phyloP scores from a whole-genome alignment of 2,329 filamentous ascomycete species.

The Aspergillus luchuensis region DNA sequence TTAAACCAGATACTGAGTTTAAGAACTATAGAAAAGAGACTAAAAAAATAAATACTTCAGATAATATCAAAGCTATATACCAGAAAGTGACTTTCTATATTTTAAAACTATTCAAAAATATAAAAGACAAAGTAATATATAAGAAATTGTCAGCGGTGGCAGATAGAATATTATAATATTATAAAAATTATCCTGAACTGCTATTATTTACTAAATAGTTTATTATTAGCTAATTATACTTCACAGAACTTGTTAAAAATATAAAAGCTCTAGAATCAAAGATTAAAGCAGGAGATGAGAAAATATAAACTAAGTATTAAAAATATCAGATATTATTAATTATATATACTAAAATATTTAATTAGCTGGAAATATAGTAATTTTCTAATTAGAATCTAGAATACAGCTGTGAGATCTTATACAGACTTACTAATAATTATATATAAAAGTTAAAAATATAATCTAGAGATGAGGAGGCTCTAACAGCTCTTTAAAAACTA shows the following conservation, averaged over 20 bases:
- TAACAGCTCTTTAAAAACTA: background rate
- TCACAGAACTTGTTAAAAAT: background rate
- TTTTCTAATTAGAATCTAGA: background rate
- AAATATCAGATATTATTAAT: background rate
- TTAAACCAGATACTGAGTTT: too few species aligned
- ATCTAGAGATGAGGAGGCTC: background rate
- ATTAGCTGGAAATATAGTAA: background rate
- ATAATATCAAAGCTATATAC: background rate
- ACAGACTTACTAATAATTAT: background rate
- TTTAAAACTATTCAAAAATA: background rate
- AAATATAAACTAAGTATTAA: background rate
- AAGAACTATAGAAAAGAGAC: background rate
- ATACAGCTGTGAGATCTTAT: background rate
- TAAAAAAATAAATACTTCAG: background rate
- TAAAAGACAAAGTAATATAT: background rate
- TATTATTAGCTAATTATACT: too few species aligned
- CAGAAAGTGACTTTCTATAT: background rate
- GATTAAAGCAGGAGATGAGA: background rate
- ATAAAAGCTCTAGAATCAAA: background rate
- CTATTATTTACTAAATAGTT: fast-evolving
- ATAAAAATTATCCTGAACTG: background rate
- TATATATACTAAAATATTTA: background rate
- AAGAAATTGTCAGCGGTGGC: background rate
- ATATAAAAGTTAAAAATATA: background rate
- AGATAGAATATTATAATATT: background rate